phyloP scores from a whole-genome alignment of 164 flowering plant species.

The Vitis riparia region DNA sequence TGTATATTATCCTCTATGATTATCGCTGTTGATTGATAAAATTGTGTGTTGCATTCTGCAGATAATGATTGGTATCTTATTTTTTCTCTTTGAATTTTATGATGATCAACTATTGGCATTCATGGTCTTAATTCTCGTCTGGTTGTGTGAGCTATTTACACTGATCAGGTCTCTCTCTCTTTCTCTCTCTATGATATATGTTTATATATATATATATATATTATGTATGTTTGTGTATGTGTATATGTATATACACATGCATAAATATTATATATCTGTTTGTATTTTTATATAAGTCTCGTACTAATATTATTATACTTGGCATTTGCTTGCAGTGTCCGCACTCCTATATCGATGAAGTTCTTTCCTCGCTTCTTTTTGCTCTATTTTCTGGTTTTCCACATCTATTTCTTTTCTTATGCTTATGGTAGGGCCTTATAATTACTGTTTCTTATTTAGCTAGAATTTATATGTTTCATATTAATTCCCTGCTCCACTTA shows the following conservation, averaged over 20 bases:
- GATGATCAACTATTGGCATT: slow-evolving; percentile 98
- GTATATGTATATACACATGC: not conserved
- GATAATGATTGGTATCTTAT: slow-evolving; percentile 99
- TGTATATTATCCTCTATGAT: not conserved
- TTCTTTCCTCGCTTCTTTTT: slow-evolving; percentile 97
- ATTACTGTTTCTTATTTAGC: too few species aligned
- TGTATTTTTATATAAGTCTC: not conserved
- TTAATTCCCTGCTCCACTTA: not conserved
- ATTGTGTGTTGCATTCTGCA: slow-evolving; percentile 36
- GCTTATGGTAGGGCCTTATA: slow-evolving; percentile 66
- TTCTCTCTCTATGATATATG: slow-evolving; percentile 16
- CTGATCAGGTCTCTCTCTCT: slow-evolving; percentile 75
- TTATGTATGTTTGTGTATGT: not conserved
- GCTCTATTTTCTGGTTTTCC: slow-evolving; percentile 96
- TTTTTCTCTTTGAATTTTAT: slow-evolving; percentile 96
- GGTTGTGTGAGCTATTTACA: slow-evolving; percentile 95
- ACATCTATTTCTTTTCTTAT: slow-evolving; percentile 95
- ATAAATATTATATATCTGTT: not conserved
- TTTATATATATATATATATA: not conserved
- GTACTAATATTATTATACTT: slow-evolving; percentile 11
- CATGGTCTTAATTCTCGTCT: slow-evolving; percentile 93
- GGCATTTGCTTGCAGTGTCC: slow-evolving; percentile 65
- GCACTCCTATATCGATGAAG: slow-evolving; percentile 97
- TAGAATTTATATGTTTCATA: not conserved
- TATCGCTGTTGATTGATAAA: slow-evolving; percentile 2